Evolutionary conservation across 1,139 yeast genomes (phyloP).

Genomic region (Saccharomyces hybrid): DNA sequence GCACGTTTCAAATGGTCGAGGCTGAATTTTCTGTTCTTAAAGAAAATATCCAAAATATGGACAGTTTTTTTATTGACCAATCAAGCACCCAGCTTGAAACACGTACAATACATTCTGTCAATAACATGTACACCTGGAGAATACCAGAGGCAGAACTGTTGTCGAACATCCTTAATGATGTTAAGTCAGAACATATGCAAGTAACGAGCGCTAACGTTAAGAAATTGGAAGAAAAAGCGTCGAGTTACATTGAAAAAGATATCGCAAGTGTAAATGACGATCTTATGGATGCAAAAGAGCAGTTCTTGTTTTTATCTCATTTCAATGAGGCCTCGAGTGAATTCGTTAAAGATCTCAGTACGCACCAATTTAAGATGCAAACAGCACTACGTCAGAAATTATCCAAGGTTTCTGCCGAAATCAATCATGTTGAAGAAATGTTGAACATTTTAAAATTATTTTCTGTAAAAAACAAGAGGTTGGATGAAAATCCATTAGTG

Average conservation of each 20-base stretch:
- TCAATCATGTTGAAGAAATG: constrained; percentile 11
- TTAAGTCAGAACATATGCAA: neutral
- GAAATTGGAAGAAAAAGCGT: constrained; percentile 5
- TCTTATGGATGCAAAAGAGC: constrained; percentile 9
- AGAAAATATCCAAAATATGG: constrained; percentile 31
- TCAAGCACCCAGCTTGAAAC: constrained; percentile 14
- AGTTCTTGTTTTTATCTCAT: constrained; percentile 10
- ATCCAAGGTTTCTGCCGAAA: constrained; percentile 10
- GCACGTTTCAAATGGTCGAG: constrained; percentile 34
- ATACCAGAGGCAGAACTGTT: constrained; percentile 33
- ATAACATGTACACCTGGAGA: constrained; percentile 36
- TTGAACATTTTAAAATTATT: constrained; percentile 20
- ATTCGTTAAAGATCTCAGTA: constrained; percentile 13
- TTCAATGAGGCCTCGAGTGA: constrained; percentile 9
- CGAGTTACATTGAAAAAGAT: constrained; percentile 1
- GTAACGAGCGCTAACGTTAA: neutral
- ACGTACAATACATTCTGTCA: constrained; percentile 17
- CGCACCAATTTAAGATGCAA: constrained; percentile 20
- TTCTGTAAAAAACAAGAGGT: constrained; percentile 10
- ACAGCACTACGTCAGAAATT: constrained; percentile 17
- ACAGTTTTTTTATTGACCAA: constrained; percentile 35
- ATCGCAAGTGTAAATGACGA: constrained; percentile 4
- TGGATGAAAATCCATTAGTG: constrained; percentile 16
- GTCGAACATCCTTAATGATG: constrained; percentile 16
- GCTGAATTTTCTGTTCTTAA: constrained; percentile 37